Conservation (phyloP, 2,329 filamentous ascomycete species). For the Calonectria fujianensis region DNA sequence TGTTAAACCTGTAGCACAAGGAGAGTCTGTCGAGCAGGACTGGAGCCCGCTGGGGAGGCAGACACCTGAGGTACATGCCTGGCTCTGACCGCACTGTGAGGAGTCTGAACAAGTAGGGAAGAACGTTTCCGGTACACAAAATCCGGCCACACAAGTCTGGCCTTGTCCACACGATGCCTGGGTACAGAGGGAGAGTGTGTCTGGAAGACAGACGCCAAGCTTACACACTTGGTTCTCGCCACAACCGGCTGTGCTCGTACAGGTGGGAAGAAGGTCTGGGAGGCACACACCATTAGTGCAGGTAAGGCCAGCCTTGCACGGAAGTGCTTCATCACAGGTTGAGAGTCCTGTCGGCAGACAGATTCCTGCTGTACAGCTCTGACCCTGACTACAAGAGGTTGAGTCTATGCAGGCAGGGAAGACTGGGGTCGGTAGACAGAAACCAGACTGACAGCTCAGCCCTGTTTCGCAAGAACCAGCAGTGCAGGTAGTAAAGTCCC, state of each 20-base stretch:
- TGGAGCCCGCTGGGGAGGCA: constrained; percentile 6
- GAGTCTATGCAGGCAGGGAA: constrained; percentile 13
- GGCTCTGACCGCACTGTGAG: not conserved
- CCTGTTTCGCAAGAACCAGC: not conserved
- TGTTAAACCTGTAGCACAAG: not conserved
- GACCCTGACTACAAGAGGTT: not conserved
- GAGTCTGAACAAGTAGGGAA: not conserved
- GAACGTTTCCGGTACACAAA: constrained; percentile 23
- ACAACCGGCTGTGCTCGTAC: not conserved
- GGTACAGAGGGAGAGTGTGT: not conserved
- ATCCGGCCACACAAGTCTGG: constrained; percentile 16
- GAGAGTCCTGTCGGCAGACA: constrained; percentile 8
- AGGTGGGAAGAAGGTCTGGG: not conserved
- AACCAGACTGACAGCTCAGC: constrained; percentile 11
- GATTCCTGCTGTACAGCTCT: constrained; percentile 7
- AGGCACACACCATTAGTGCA: constrained; percentile 21
- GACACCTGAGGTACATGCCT: constrained; percentile 21
- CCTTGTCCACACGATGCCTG: not conserved
- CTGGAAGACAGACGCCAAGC: constrained; percentile 29
- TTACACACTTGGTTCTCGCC: not conserved
- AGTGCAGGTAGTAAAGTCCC: constrained; percentile 3
- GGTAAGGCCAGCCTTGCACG: not conserved
- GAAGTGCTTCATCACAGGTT: not conserved
- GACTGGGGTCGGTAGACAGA: constrained; percentile 19
- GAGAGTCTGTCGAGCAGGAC: not conserved